Evolutionary conservation across 495 filamentous ascomycete genomes (phyloP), one percentile per base, ranked within the genome.

Genomic region (Apodospora peruviana): DNA sequence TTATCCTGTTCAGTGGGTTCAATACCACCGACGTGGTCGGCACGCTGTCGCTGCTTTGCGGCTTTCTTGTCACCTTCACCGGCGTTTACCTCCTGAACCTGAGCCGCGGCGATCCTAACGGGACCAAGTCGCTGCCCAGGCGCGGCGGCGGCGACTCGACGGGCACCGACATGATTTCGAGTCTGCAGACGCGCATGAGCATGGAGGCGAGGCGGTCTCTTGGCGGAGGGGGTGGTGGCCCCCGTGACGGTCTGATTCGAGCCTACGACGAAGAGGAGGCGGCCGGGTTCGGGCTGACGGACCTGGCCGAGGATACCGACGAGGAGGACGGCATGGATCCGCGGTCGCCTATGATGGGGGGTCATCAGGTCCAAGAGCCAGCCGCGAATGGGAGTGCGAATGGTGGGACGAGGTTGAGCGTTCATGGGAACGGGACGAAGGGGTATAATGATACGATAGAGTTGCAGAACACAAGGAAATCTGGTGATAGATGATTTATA

Each of bases 71-170:
- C 49, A 98, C 96, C 51, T 98, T 98, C 69, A 85, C 91, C 2
- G 93, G 93, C 35, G 93, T 98, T 34, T 98, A 98, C 67, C 84
- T 98, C 4, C 82, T 98, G 56, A 97, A 97, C 59, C 84, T 97
- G 23, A 95, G 90, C 8, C 86, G 94, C 45, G 76, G 82, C 52
- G 93, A 98, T 60, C 90, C 93, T 0, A 82, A 95, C 52, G 94
- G 93, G 17, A 80, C 75, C 36, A 76, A 72, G 35, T 55, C 83
- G 53, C 72, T 90, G 19, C 84, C 83, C 22, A 73, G 77, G 37
- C 85, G 84, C 47, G 70, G 71, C 48, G 79, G 80, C 37, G 69
- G 77, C 32, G 86, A 95, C 60, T 87, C 81, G 22, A 85, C 91
- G 14, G 93, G 91, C 14, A 95, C 90, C 18, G 93, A 98, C 61